phyloP scores from a whole-genome alignment of 2,329 filamentous ascomycete genomes.

The Aspergillus phoenicis region DNA sequence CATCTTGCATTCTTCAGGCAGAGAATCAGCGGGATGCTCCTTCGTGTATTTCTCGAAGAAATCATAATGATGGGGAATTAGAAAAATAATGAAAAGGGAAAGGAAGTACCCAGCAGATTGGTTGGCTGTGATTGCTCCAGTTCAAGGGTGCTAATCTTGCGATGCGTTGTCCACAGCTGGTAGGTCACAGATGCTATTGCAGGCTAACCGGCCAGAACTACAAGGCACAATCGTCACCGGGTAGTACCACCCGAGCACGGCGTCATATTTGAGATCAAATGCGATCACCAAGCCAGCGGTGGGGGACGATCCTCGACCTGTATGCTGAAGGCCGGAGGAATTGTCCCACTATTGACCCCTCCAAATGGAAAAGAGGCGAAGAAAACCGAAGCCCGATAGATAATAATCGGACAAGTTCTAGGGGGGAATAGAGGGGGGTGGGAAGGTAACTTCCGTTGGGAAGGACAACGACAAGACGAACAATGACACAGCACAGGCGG shows the following conservation, averaged over 20 bases:
- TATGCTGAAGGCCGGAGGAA: slow-evolving; percentile 12
- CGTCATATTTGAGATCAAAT: slow-evolving; percentile 38
- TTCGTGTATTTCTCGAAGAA: not conserved
- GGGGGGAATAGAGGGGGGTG: not conserved
- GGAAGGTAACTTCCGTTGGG: slow-evolving; percentile 2
- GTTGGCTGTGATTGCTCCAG: slow-evolving; percentile 34
- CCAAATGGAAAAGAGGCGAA: not conserved
- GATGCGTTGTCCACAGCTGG: slow-evolving; percentile 44
- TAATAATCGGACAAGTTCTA: not conserved
- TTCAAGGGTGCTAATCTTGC: slow-evolving; percentile 31
- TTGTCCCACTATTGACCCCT: slow-evolving; percentile 4
- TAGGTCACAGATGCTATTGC: slow-evolving; percentile 39
- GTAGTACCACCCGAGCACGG: slow-evolving; percentile 40
- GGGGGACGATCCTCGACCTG: slow-evolving; percentile 17
- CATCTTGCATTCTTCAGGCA: slow-evolving; percentile 45
- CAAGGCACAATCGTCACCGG: slow-evolving; percentile 41
- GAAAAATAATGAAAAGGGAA: slow-evolving; percentile 1
- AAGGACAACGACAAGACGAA: not conserved
- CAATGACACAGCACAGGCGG: not conserved
- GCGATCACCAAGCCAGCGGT: slow-evolving; percentile 20
- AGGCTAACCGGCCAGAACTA: slow-evolving; percentile 41
- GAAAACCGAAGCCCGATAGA: not conserved
- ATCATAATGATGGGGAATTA: not conserved
- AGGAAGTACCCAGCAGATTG: slow-evolving; percentile 20
- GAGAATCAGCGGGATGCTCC: slow-evolving; percentile 24